phyloP scores from a whole-genome alignment of 768 basidiomycete genomes.

The Lyophyllum decastes region DNA sequence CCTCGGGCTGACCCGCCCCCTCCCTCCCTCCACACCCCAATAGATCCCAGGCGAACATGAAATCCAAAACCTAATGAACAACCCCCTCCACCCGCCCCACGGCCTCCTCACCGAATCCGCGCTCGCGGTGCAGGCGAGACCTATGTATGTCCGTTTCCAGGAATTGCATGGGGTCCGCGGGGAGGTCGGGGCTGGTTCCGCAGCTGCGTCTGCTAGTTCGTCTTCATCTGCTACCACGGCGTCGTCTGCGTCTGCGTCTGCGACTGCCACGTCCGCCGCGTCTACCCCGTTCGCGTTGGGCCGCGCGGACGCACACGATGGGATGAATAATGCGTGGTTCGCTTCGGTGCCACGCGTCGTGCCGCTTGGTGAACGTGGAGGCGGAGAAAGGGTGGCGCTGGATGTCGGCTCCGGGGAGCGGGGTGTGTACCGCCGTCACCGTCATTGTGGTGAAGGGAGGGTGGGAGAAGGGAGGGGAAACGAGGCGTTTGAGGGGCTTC shows the following conservation, averaged over 20 bases:
- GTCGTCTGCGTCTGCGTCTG: too few relatives aligned
- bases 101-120: constrained; percentile 22
- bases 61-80: not conserved
- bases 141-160: constrained; percentile 51
- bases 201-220: not conserved
- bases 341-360: not conserved
- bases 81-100: constrained; percentile 19
- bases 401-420: not conserved
- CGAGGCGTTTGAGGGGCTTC: not conserved
- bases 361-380: not conserved
- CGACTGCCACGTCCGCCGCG: too few relatives aligned
- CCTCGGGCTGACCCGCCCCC: too few relatives aligned
- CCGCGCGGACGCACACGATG: not conserved
- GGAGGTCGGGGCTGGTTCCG: not conserved
- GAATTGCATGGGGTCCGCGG: constrained; percentile 48
- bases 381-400: not conserved
- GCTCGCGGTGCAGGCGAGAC: not conserved
- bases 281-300: constrained; percentile 1
- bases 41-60: not conserved
- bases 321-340: constrained; percentile 17
- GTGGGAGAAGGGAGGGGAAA: not conserved
- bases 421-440: constrained; percentile 1
- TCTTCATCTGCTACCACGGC: too few relatives aligned
- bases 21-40: not conserved
- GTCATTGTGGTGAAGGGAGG: not conserved